Percentiles rank a stretch among this genome's conserved stretches.
These are phyloP conservation scores for Sugiyamaella americana DNA, from an alignment of 805 yeast genomes.

Conservation along the genomic window DNA sequence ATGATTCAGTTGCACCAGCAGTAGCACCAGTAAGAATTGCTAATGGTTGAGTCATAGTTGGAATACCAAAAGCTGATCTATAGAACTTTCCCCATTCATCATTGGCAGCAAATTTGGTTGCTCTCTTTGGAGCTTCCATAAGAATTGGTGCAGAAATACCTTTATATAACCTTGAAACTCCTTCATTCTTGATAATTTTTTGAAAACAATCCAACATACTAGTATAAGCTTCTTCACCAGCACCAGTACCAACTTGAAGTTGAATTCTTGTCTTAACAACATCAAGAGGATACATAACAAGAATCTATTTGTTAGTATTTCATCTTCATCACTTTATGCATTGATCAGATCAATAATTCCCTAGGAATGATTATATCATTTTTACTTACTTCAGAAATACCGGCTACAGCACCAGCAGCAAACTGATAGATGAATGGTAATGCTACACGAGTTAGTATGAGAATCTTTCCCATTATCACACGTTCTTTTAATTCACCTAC, in stretches of 20 bases:
- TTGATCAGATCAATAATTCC: neutral
- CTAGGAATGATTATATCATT: neutral
- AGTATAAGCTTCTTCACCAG: slow-evolving; percentile 55
- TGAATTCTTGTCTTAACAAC: slow-evolving; percentile 97
- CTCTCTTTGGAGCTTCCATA: slow-evolving; percentile 99
- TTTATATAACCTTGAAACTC: slow-evolving; percentile 74
- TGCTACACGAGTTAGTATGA: slow-evolving; percentile 29
- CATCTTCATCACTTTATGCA: neutral
- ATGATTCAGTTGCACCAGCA: slow-evolving; percentile 96
- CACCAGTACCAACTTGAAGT: slow-evolving; percentile 52
- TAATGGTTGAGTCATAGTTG: slow-evolving; percentile 68
- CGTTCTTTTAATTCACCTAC: neutral
- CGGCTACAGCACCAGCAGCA: slow-evolving; percentile 90
- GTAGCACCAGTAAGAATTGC: slow-evolving; percentile 94
- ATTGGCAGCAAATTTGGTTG: slow-evolving; percentile 96
- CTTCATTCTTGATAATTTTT: slow-evolving; percentile 83
- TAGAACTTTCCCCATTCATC: slow-evolving; percentile 93
- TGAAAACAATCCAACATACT: slow-evolving; percentile 81
- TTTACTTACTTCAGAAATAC: slow-evolving; percentile 66
- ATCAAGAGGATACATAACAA: slow-evolving; percentile 94
- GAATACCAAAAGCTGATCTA: slow-evolving; percentile 61
- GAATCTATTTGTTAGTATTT: slow-evolving; percentile 36
- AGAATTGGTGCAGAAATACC: slow-evolving; percentile 95
- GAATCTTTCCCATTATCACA: neutral
- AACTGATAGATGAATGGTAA: slow-evolving; percentile 91